Percentiles rank a stretch among this genome's conserved stretches.
Evolutionary conservation across 768 basidiomycete species (phyloP).

Genomic region (Fomitopsis serialis): DNA sequence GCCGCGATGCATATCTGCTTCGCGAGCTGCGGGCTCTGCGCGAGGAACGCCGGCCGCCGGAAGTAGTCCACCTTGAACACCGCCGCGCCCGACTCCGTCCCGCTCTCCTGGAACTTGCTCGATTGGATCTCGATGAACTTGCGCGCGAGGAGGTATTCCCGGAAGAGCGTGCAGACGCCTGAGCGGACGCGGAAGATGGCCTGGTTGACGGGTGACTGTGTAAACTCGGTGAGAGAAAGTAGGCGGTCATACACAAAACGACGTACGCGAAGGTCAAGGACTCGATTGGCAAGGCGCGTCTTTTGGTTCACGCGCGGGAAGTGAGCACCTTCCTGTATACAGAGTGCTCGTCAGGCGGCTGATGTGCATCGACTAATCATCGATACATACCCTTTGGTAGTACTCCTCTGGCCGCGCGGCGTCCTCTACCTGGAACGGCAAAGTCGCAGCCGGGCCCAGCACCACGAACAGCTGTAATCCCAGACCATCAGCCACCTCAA

Average conservation of each 20-base stretch:
- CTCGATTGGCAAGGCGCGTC: conserved; percentile 89
- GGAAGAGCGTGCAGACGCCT: conserved; percentile 83
- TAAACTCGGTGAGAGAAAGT: neutral
- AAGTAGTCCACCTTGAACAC: conserved; percentile 99
- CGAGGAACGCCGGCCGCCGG: conserved; percentile 90
- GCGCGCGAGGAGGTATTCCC: conserved; percentile 62
- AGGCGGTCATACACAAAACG: too few relatives aligned
- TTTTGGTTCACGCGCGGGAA: conserved; percentile 79
- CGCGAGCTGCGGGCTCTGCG: conserved; percentile 94
- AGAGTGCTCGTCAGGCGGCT: conserved; percentile 66
- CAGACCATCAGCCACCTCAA: neutral
- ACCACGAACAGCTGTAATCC: conserved; percentile 19
- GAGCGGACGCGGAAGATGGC: conserved; percentile 91
- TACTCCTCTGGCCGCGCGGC: conserved; percentile 34
- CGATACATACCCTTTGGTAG: conserved; percentile 25
- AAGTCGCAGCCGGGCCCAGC: conserved; percentile 14
- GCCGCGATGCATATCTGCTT: conserved; percentile 99
- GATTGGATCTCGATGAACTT: conserved; percentile 94
- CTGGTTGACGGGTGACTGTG: conserved; percentile 72
- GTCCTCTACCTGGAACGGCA: conserved; percentile 28
- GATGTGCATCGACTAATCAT: neutral
- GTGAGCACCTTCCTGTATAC: conserved; percentile 56
- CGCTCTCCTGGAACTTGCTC: conserved; percentile 92
- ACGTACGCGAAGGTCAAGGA: conserved; percentile 87
- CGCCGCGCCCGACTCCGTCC: conserved; percentile 92